phyloP scores from a whole-genome alignment of 2,329 filamentous ascomycete species.

The Trematosphaeria pertusa region DNA sequence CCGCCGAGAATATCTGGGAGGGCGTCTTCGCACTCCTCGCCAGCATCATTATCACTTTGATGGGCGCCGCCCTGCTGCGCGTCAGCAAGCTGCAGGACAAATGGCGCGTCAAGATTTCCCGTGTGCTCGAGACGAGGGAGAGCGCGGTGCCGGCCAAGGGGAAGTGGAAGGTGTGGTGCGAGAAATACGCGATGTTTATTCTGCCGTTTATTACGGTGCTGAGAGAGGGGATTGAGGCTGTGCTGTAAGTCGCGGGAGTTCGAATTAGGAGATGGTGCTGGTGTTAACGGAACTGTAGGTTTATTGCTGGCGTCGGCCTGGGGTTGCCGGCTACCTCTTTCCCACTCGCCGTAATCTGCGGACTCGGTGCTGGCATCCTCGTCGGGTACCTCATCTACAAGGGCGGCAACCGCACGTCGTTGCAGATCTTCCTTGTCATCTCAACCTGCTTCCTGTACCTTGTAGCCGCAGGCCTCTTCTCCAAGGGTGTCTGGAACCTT shows the following conservation, averaged over 20 bases:
- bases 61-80: slow-evolving; percentile 81
- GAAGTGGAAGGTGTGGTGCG: slow-evolving; percentile 67
- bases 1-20: slow-evolving; percentile 79
- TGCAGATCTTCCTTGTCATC: slow-evolving; percentile 80
- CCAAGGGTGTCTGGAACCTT: slow-evolving; percentile 76
- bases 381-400: slow-evolving; percentile 81
- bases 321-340: slow-evolving; percentile 77
- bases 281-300: slow-evolving; percentile 47
- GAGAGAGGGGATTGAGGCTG: slow-evolving; percentile 83
- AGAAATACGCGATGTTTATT: slow-evolving; percentile 86
- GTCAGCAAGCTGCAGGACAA: slow-evolving; percentile 85
- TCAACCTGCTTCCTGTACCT: slow-evolving; percentile 87
- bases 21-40: slow-evolving; percentile 79
- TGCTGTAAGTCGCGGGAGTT: slow-evolving; percentile 57
- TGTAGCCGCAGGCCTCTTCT: slow-evolving; percentile 82
- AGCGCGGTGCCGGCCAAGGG: slow-evolving; percentile 46
- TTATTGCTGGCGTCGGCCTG: slow-evolving; percentile 84
- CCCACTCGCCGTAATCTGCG: slow-evolving; percentile 77
- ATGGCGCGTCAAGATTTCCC: slow-evolving; percentile 83
- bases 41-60: slow-evolving; percentile 78
- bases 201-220: slow-evolving; percentile 89
- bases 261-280: neutral
- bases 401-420: slow-evolving; percentile 68
- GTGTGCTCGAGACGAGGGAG: slow-evolving; percentile 67
- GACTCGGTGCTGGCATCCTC: slow-evolving; percentile 69